A percentile compares a stretch with the other conserved stretches of the same genome.
Evolutionary conservation across 2,329 filamentous ascomycete species (phyloP).

Genomic region (Diplodia seriata): DNA sequence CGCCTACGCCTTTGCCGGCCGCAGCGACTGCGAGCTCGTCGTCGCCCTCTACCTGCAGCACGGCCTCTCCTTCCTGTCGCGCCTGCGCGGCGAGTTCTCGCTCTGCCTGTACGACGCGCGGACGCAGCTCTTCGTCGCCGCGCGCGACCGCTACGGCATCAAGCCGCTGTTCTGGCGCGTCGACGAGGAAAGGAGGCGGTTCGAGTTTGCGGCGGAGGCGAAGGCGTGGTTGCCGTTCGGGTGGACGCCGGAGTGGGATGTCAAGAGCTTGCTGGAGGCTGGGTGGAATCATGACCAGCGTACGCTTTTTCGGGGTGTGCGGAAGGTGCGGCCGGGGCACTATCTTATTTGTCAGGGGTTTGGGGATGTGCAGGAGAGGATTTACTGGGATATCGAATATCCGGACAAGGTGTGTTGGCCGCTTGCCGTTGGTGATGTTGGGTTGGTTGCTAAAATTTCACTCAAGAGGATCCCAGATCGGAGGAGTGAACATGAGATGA

Average conservation of each 20-base stretch:
- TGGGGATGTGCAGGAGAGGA: constrained; percentile 48
- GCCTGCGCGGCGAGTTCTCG: constrained; percentile 63
- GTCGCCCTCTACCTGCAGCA: constrained; percentile 58
- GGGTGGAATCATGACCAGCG: constrained; percentile 55
- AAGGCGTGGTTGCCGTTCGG: constrained; percentile 62
- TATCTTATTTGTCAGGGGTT: constrained; percentile 42
- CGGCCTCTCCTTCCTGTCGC: constrained; percentile 54
- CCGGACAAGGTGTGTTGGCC: constrained; percentile 56
- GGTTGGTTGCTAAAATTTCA: neutral
- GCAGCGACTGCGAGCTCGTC: constrained; percentile 61
- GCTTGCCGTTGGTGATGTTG: too few relatives aligned
- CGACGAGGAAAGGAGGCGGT: constrained; percentile 39
- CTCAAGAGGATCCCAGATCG: constrained; percentile 44
- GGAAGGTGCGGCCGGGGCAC: constrained; percentile 44
- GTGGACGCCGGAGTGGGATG: constrained; percentile 62
- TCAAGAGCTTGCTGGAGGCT: constrained; percentile 53
- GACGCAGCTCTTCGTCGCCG: constrained; percentile 52
- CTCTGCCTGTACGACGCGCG: constrained; percentile 60
- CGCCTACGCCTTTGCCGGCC: constrained; percentile 55
- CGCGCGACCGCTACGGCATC: constrained; percentile 63
- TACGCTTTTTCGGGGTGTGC: constrained; percentile 60
- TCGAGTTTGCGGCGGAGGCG: constrained; percentile 61
- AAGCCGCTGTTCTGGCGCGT: constrained; percentile 64
- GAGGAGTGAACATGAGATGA: constrained; percentile 59
- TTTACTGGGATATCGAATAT: constrained; percentile 63